Conservation (phyloP, 208 protist genomes). For the Leishmania braziliensis region DNA sequence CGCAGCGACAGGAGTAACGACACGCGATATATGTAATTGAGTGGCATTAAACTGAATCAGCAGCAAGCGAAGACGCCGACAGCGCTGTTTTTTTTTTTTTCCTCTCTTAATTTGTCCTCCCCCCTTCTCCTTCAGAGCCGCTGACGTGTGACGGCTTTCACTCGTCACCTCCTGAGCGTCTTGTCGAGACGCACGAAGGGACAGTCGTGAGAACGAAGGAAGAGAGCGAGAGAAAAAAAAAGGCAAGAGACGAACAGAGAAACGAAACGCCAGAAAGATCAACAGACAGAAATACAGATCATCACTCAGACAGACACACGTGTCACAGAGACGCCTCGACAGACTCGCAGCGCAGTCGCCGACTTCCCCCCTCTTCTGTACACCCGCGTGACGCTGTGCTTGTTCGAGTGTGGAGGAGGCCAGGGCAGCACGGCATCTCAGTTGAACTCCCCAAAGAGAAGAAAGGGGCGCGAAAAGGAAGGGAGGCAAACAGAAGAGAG, state of each 20-base stretch:
- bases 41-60: neutral
- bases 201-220: neutral
- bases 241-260: neutral
- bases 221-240: neutral
- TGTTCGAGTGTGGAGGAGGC: neutral
- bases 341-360: neutral
- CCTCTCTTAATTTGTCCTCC: neutral
- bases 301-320: neutral
- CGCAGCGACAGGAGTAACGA: neutral
- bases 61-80: neutral
- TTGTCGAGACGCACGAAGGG: neutral
- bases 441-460: neutral
- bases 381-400: neutral
- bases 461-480: neutral
- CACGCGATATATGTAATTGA: neutral
- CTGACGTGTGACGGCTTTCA: neutral
- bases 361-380: neutral
- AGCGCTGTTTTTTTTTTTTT: neutral
- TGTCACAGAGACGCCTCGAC: neutral
- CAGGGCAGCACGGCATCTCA: neutral
- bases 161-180: neutral
- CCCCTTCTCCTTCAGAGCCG: neutral
- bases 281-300: neutral
- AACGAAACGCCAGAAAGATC: neutral
- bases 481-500: neutral